These are phyloP conservation scores for Boletus bicolor DNA, from an alignment of 768 basidiomycete species.

Conservation along the genomic window DNA sequence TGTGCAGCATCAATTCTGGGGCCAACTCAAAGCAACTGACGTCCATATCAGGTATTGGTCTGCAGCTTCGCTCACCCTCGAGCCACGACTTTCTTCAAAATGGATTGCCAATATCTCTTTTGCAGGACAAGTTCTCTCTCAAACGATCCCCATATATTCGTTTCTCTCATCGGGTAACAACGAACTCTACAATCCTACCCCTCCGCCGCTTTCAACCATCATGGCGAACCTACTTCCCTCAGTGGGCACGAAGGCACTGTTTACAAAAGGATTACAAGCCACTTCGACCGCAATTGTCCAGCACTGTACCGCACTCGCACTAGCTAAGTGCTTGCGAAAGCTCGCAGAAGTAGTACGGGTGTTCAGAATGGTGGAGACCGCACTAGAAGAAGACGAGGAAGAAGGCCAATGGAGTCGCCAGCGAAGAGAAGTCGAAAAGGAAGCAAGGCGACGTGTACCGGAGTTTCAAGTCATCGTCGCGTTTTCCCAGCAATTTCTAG, in stretches of 20 bases:
- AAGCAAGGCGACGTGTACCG: slow-evolving; percentile 73
- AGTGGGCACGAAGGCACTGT: slow-evolving; percentile 60
- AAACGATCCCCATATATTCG: slow-evolving; percentile 62
- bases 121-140: slow-evolving; percentile 72
- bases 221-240: slow-evolving; percentile 81
- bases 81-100: slow-evolving; percentile 82
- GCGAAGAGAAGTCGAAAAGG: slow-evolving; percentile 66
- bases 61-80: slow-evolving; percentile 64
- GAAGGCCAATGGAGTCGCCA: slow-evolving; percentile 74
- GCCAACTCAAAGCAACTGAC: slow-evolving; percentile 11
- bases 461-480: slow-evolving; percentile 85
- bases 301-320: slow-evolving; percentile 76
- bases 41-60: slow-evolving; percentile 64
- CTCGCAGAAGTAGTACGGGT: slow-evolving; percentile 50
- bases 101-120: slow-evolving; percentile 92
- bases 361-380: slow-evolving; percentile 47
- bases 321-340: slow-evolving; percentile 76
- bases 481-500: slow-evolving; percentile 58
- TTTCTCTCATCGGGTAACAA: slow-evolving; percentile 52
- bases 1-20: slow-evolving; percentile 17
- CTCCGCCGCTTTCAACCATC: slow-evolving; percentile 68
- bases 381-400: slow-evolving; percentile 58
- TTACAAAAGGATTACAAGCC: slow-evolving; percentile 81
- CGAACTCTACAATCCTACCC: slow-evolving; percentile 59
- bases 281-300: slow-evolving; percentile 67